phyloP scores from a whole-genome alignment of 2,329 filamentous ascomycete genomes.

The Trichoderma sp. region DNA sequence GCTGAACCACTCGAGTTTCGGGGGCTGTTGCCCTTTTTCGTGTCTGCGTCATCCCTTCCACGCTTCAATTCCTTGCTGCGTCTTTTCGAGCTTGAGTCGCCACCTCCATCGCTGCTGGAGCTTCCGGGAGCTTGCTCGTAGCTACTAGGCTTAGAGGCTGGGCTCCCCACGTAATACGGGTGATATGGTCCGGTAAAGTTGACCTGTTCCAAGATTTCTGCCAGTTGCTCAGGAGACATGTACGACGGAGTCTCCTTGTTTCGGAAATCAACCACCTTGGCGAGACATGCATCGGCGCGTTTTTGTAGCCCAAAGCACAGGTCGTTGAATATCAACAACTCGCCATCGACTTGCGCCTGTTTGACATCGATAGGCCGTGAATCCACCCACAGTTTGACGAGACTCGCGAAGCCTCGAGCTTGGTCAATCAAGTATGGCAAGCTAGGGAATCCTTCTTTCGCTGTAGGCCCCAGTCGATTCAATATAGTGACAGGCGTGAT shows the following conservation, averaged over 20 bases:
- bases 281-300: constrained; percentile 54
- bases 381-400: constrained; percentile 81
- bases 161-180: constrained; percentile 32
- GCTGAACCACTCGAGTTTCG: constrained; percentile 35
- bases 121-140: constrained; percentile 48
- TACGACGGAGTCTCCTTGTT: constrained; percentile 38
- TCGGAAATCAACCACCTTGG: constrained; percentile 50
- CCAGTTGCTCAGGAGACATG: constrained; percentile 42
- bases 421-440: constrained; percentile 92
- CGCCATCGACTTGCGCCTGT: constrained; percentile 45
- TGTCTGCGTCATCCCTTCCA: constrained; percentile 34
- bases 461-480: constrained; percentile 74
- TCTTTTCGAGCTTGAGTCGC: constrained; percentile 29
- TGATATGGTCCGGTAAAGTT: constrained; percentile 41
- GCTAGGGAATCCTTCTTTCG: constrained; percentile 88
- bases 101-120: constrained; percentile 51
- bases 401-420: constrained; percentile 77
- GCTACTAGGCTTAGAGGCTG: constrained; percentile 34
- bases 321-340: constrained; percentile 55
- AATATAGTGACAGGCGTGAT: constrained; percentile 91
- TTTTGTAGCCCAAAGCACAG: constrained; percentile 53
- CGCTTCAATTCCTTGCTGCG: constrained; percentile 39
- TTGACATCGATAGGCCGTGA: constrained; percentile 45
- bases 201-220: constrained; percentile 52
- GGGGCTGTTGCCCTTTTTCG: constrained; percentile 33